Evolutionary conservation across 1,139 yeast genomes (phyloP), one percentile per base, ranked within the genome.

Genomic region (Scheffersomyces segobiensis): DNA sequence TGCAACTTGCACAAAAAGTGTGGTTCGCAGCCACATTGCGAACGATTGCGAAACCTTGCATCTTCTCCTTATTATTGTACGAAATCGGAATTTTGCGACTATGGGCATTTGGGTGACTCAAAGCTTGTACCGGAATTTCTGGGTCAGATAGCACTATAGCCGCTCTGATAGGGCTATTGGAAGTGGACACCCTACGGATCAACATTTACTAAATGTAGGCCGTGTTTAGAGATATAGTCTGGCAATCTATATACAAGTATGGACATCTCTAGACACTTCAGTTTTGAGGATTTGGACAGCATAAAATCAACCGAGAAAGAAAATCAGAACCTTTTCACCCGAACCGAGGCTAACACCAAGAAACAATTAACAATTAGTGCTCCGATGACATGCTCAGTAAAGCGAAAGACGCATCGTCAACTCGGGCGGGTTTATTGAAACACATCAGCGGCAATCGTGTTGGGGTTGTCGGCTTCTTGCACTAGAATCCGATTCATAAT

Each of bases 1-100:
- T 7, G 42, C 42, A 32, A 32, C 14, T 32, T 12, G 7, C 5
- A 32, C 42, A 32, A 32, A 32, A 32, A 32, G 17, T 32, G 42
- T 32, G 42, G 24, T 48, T 20, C 24, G 50, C 50, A 48, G 50
- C 50, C 50, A 48, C 50, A 48, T 48, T 48, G 50, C 50, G 50
- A 48, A 48, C 17, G 24, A 48, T 48, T 48, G 50, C 50, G 50
- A 48, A 48, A 48, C 24, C 18, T 20, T 48, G 50, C 24, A 48
- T 24, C 42, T 32, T 32, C 32, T 32, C 42, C 14, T 32, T 32
- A 32, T 32, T 17, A 32, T 32, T 3, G 12, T 12, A 32, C 32
- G 12, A 32, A 8, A 12, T 32, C 42, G 42, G 12, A 32, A 32
- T 32, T 10, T 32, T 32, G 42, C 42, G 42, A 32, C 42, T 32